Evolutionary conservation across 208 protist genomes (phyloP), one percentile per base, ranked within the genome.

Genomic region (Trypanosoma boissoni): DNA sequence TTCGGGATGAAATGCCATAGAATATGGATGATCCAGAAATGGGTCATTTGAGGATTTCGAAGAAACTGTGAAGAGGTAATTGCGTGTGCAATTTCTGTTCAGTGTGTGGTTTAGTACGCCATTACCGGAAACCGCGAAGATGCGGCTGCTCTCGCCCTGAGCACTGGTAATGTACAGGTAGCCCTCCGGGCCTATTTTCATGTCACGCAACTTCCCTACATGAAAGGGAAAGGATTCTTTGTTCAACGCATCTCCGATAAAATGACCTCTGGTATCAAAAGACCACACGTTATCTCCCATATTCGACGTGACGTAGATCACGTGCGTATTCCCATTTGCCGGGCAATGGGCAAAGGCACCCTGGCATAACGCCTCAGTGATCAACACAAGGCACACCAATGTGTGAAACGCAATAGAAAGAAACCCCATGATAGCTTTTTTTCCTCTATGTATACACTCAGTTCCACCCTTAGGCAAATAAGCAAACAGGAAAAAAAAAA

Each of bases 211-310:
- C 64, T 95, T 95, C 18, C 84, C 78, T 12, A 95, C 78, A 39
- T 67, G 62, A 41, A 92, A 76, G 4, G 88, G 88, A 44, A 91
- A 90, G 14, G 74, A 81, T 2, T 42, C 39, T 34, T 49, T 75
- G 69, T 92, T 86, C 48, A 95, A 62, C 20, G 87, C 88, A 21
- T 80, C 60, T 20, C 88, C 88, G 29, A 95, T 72, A 65, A 82
- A 92, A 28, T 76, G 82, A 9, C 88, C 88, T 14, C 66, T 61
- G 2, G 88, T 90, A 58, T 91, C 83, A 61, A 92, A 95, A 20
- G 88, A 83, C 85, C 76, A 88, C 34, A 95, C 92, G 60, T 95
- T 91, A 58, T 86, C 72, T 41, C 84, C 88, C 78, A 89, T 90
- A 62, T 95, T 95, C 5, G 84, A 83, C 1, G 88, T 95, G 7